Evolutionary conservation across 169 alveolate genomes (phyloP).

Genomic region (Plasmodium gallinaceum): DNA sequence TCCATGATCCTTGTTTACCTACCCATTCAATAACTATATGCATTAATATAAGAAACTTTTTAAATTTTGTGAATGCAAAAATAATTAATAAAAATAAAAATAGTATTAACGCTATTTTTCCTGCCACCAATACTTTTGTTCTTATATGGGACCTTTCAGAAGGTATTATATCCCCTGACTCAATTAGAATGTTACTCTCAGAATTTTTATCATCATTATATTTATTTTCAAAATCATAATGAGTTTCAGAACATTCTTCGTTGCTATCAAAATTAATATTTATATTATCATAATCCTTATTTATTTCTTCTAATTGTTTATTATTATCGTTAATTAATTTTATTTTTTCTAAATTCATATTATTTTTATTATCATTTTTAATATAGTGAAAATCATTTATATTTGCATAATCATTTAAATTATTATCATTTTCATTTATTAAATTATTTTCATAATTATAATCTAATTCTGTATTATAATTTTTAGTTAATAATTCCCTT

Average conservation of each 20-base stretch:
- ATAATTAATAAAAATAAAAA: conserved; percentile 22
- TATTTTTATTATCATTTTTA: conserved; percentile 21
- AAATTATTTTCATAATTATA: conserved; percentile 24
- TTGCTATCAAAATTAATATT: conserved; percentile 8
- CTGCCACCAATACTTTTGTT: conserved; percentile 22
- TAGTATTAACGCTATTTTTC: conserved; percentile 20
- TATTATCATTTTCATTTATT: conserved; percentile 12
- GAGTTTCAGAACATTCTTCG: conserved; percentile 53
- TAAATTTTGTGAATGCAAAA: conserved; percentile 41
- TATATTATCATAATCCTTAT: conserved; percentile 15
- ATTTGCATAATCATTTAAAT: conserved; percentile 19
- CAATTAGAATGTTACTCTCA: conserved; percentile 28
- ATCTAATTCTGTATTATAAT: conserved; percentile 22
- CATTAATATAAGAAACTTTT: conserved; percentile 33
- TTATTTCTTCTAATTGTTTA: background rate
- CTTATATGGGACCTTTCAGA: conserved; percentile 24
- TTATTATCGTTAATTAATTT: conserved; percentile 38
- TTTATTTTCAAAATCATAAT: conserved; percentile 66
- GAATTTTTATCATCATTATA: conserved; percentile 48
- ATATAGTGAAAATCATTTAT: conserved; percentile 12
- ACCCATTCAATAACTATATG: conserved; percentile 68
- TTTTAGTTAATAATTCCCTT: conserved; percentile 15
- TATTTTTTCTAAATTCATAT: conserved; percentile 28
- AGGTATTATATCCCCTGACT: conserved; percentile 26
- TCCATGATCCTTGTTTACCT: conserved; percentile 76